Base-by-base conservation (phyloP, 1,139 yeast genomes). In the Suhomyces coccinellae region DNA sequence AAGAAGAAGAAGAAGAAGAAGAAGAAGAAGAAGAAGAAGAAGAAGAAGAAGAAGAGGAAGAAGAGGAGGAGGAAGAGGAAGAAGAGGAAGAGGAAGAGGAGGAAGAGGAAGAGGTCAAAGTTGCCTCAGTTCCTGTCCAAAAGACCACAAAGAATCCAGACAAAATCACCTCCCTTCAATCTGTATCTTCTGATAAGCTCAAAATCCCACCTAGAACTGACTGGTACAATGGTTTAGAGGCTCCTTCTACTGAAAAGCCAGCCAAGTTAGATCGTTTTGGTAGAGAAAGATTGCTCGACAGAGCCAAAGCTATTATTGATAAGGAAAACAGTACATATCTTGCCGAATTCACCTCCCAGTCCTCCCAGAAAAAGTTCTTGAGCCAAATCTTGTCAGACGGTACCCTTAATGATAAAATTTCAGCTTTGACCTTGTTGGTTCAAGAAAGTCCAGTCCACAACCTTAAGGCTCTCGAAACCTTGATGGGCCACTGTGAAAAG, bases 391-490 rank as follows among this genome's bases (percentile, higher is more conserved):
- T 93, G 59, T 77, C 91, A 6, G 87, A 84, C 52, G 99, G 99
- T 87, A 93, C 99, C 0, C 76, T 93, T 55, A 85, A 83, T 57
- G 99, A 93, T 85, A 91, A 93, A 68, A 87, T 93, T 47, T 88
- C 97, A 39, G 97, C 99, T 0, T 76, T 93, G 58, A 91, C 99
- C 0, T 79, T 93, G 61, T 73, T 93, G 62, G 81, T 91, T 40
- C 98, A 93, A 63, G 99, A 93, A 68, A 90, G 98, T 3, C 99
- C 99, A 5, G 64, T 90, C 47, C 99, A 93, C 62, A 87, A 95
- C 53, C 62, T 85, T 48, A 87, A 88, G 63, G 90, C 96, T 0
- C 72, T 95, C 46, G 96, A 89, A 51, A 84, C 85, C 26, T 69
- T 93, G 52, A 65, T 88, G 47, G 77, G 80, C 7, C 87, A 85